Conservation (phyloP, 1,139 yeast genomes). For the Candida glucosophila region DNA sequence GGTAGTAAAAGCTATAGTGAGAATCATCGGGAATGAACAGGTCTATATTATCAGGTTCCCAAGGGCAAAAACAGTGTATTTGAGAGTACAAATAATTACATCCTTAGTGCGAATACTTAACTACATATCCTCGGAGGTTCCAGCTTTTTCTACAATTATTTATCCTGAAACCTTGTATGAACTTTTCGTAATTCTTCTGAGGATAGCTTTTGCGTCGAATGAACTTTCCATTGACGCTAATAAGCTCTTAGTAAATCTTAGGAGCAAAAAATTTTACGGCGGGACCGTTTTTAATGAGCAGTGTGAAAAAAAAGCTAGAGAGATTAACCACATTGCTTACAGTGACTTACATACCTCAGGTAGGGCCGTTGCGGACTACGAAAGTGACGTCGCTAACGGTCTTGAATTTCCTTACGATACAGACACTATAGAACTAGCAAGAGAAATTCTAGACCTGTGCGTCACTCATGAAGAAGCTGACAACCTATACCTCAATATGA, state of each 20-base stretch:
- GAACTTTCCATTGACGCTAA: conserved; percentile 29
- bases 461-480: conserved; percentile 78
- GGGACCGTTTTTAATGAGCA: conserved; percentile 30
- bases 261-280: conserved; percentile 15
- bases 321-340: conserved; percentile 23
- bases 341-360: conserved; percentile 4
- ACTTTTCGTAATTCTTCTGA: conserved; percentile 42
- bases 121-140: conserved; percentile 24
- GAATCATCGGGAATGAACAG: conserved; percentile 46
- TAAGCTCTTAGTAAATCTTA: conserved; percentile 19
- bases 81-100: conserved; percentile 36
- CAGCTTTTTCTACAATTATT: conserved; percentile 23
- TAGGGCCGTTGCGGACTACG: conserved; percentile 20
- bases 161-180: conserved; percentile 39
- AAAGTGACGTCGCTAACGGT: conserved; percentile 44
- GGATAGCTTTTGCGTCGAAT: conserved; percentile 49
- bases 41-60: conserved; percentile 39
- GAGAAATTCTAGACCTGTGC: conserved; percentile 62
- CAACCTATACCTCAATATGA: conserved; percentile 59
- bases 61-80: conserved; percentile 30
- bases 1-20: conserved; percentile 33
- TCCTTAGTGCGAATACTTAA: conserved; percentile 23
- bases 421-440: conserved; percentile 58
- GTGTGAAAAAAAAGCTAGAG: conserved; percentile 35
- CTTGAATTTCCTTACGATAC: conserved; percentile 55